Evolutionary conservation across 495 filamentous ascomycete genomes (phyloP).

Genomic region (Cenococcum geophilum): DNA sequence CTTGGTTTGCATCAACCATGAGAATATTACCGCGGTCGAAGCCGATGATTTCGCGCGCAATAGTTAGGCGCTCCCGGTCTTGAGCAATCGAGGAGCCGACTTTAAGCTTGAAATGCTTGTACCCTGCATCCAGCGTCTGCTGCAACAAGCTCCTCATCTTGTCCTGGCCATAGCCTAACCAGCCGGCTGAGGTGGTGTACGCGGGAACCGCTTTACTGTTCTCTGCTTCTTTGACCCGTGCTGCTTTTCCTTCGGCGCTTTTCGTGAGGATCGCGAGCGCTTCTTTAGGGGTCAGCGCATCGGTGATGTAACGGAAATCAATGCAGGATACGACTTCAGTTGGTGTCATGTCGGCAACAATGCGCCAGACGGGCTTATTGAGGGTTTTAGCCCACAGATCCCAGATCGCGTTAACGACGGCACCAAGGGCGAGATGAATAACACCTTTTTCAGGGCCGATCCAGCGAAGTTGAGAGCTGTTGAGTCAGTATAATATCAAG

Average conservation of each 20-base stretch:
- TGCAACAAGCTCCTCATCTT: conserved; percentile 69
- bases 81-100: conserved; percentile 68
- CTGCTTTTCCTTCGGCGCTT: conserved; percentile 56
- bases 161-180: conserved; percentile 86
- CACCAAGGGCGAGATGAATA: conserved; percentile 84
- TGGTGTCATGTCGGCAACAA: conserved; percentile 82
- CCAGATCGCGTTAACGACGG: conserved; percentile 90
- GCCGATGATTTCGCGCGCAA: conserved; percentile 77
- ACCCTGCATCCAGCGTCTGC: conserved; percentile 68
- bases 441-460: conserved; percentile 95
- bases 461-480: conserved; percentile 74
- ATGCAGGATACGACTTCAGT: conserved; percentile 82
- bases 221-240: conserved; percentile 64
- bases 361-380: conserved; percentile 81
- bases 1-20: conserved; percentile 95
- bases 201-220: conserved; percentile 70
- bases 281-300: conserved; percentile 84
- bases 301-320: conserved; percentile 90
- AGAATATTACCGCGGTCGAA: conserved; percentile 81
- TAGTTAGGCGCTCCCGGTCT: conserved; percentile 60
- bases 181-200: conserved; percentile 87
- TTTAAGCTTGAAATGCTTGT: conserved; percentile 88
- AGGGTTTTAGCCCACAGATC: conserved; percentile 89
- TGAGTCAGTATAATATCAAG: too few relatives aligned
- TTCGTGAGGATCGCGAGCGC: conserved; percentile 63